These are phyloP conservation scores for Wickerhamiella cacticola DNA, from an alignment of 805 yeast species.

Conservation along the genomic window DNA sequence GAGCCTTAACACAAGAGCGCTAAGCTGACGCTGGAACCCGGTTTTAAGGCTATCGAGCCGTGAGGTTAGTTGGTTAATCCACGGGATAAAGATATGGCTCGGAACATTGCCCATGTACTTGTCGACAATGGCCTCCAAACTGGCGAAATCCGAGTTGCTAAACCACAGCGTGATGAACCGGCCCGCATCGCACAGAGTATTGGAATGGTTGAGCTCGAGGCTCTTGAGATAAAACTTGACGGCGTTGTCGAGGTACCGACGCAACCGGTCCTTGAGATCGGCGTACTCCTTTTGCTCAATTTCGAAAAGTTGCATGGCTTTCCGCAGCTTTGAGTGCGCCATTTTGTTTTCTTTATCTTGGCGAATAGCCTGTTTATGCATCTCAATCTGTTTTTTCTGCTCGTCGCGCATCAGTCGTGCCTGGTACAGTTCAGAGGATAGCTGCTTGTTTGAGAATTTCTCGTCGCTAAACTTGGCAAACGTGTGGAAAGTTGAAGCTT, in stretches of 20 bases:
- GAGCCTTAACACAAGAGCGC: constrained; percentile 12
- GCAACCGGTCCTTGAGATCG: constrained; percentile 30
- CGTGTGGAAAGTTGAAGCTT: constrained; percentile 36
- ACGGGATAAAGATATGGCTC: constrained; percentile 51
- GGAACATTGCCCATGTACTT: constrained; percentile 37
- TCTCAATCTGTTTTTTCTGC: not conserved
- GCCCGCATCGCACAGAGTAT: constrained; percentile 17
- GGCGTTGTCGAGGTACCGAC: constrained; percentile 40
- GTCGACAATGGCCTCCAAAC: constrained; percentile 35
- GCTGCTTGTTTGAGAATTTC: constrained; percentile 14
- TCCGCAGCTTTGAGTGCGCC: constrained; percentile 22
- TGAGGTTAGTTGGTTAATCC: constrained; percentile 76
- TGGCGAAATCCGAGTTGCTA: constrained; percentile 39
- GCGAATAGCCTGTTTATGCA: not conserved
- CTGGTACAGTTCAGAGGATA: constrained; percentile 29
- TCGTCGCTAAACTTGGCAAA: constrained; percentile 56
- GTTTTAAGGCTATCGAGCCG: constrained; percentile 46
- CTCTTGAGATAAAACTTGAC: constrained; percentile 48
- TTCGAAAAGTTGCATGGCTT: constrained; percentile 27
- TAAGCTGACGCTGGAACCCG: constrained; percentile 49
- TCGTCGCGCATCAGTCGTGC: constrained; percentile 13
- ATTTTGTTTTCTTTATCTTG: not conserved
- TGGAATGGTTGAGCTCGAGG: constrained; percentile 16
- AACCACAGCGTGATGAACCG: constrained; percentile 76
- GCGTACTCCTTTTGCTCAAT: constrained; percentile 40